These are phyloP conservation scores for Glomus cerebriforme DNA, from an alignment of 192 early-diverging fungal genomes.

Conservation along the genomic window DNA sequence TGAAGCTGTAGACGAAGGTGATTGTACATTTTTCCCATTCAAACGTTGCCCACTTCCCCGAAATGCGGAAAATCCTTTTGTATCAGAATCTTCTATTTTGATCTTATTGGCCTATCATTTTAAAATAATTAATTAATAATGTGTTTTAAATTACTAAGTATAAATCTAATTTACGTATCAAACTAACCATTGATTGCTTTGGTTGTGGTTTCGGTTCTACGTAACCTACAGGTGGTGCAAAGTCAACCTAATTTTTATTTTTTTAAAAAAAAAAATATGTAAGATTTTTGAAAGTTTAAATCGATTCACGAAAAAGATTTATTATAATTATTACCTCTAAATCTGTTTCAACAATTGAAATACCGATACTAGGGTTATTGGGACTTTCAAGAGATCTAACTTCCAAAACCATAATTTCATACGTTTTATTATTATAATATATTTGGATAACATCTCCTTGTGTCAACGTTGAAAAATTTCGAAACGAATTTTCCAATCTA, in stretches of 20 bases:
- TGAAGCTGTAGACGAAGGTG: constrained; percentile 25
- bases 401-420: constrained; percentile 90
- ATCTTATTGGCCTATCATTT: constrained; percentile 43
- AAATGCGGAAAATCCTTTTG: constrained; percentile 38
- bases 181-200: constrained; percentile 36
- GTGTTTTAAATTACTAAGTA: too few species aligned
- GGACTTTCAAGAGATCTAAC: constrained; percentile 64
- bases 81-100: constrained; percentile 37
- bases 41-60: constrained; percentile 45
- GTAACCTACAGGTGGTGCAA: constrained; percentile 95
- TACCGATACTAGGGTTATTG: constrained; percentile 61
- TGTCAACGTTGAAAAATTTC: constrained; percentile 91
- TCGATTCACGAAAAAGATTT: not conserved
- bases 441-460: constrained; percentile 90
- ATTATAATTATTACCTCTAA: constrained; percentile 63
- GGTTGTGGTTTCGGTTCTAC: constrained; percentile 71
- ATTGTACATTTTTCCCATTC: constrained; percentile 40
- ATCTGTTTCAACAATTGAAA: constrained; percentile 97
- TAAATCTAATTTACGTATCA: not conserved
- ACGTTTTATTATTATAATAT: constrained; percentile 84
- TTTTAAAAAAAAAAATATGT: not conserved
- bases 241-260: constrained; percentile 66
- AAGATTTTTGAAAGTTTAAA: too few species aligned
- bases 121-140: not conserved
- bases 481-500: constrained; percentile 88